These are phyloP conservation scores for Bromus sterilis DNA, from an alignment of 176 grass and related monocot species.

Conservation along the genomic window DNA sequence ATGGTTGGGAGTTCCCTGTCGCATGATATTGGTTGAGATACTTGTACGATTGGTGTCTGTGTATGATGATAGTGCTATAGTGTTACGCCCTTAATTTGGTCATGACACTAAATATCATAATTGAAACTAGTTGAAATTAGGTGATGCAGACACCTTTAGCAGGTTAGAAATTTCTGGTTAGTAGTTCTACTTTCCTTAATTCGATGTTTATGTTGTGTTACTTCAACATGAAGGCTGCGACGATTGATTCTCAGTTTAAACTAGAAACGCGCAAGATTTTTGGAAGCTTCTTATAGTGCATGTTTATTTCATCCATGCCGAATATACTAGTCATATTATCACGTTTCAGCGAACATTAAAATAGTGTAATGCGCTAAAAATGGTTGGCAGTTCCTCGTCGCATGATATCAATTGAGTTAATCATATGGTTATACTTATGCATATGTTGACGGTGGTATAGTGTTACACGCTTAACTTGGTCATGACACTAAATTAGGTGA, in stretches of 20 bases:
- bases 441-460: not conserved
- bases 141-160: not conserved
- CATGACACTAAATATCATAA: not conserved
- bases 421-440: not conserved
- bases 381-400: not conserved
- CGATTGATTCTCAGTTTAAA: too few species aligned
- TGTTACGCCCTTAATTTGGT: not conserved
- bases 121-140: conserved; percentile 15
- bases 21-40: not conserved
- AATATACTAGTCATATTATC: not conserved
- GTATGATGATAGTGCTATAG: not conserved
- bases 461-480: not conserved
- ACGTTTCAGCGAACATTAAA: not conserved
- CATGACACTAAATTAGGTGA: conserved; percentile 9
- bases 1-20: conserved; percentile 8
- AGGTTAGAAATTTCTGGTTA: not conserved
- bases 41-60: not conserved
- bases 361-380: not conserved
- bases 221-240: too few species aligned
- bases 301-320: not conserved
- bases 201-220: too few species aligned
- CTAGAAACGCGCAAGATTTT: too few species aligned
- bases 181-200: not conserved
- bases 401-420: not conserved
- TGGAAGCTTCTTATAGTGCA: conserved; percentile 9